Base-by-base conservation (phyloP, 2,329 filamentous ascomycete genomes). In the Didymellaceae sp. region DNA sequence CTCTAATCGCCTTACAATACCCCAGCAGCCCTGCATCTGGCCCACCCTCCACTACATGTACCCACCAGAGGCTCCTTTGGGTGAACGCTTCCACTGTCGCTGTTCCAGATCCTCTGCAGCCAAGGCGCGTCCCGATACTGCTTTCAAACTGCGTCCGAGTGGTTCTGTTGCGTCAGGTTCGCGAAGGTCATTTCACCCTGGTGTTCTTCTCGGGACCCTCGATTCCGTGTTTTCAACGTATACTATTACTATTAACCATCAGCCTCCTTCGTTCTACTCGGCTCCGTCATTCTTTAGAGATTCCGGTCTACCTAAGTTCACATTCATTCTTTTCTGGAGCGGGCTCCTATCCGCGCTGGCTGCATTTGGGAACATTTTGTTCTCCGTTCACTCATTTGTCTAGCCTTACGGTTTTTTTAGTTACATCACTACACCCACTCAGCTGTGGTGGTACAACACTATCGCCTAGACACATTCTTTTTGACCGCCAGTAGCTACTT, bases 51-150 rank as follows among this genome's bases (percentile, higher is more conserved):
- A 63, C 63, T 57, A 61, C 59, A 54, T 52, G 43, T 60, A 63
- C 59, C 59, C 63, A 62, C 61, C 55, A 57, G 52, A 54, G 52
- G 41, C 67, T 69, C 59, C 59, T 73, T 72, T 67, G 59, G 67
- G 67, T 67, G 69, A 72, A 70, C 68, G 66, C 62, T 63, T 71
- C 63, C 67, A 65, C 63, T 69, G 61, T 71, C 58, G 63, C 61
- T 58, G 71, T 73, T 73, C 67, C 70, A 73, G 68, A 70, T 72
- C 63, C 62, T 60, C 68, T 71, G 68, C 69, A 72, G 70, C 71
- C 71, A 73, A 73, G 71, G 65, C 70, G 61, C 66, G 59, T 71
- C 67, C 58, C 66, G 70, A 70, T 56, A 69, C 68, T 67, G 57
- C 64, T 61, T 67, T 73, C 70, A 72, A 73, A 72, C 71, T 61